These are phyloP conservation scores for Ustilago trichophora DNA, from an alignment of 1,284 basidiomycete species.

Conservation along the genomic window DNA sequence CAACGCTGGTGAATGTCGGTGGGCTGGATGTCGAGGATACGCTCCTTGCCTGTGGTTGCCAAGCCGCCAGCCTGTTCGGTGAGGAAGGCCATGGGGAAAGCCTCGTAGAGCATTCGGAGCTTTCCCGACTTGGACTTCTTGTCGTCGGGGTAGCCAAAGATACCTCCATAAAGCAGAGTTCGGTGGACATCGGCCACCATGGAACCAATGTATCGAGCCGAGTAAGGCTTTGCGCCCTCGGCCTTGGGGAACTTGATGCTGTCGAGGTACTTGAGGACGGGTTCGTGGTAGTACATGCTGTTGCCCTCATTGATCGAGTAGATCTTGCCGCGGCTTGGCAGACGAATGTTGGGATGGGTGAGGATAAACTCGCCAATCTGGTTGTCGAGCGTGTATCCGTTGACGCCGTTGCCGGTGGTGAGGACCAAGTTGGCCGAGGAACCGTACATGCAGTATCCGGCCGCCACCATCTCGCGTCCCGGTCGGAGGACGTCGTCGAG, in stretches of 20 bases:
- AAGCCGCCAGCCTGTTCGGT: slow-evolving; percentile 96
- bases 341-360: slow-evolving; percentile 95
- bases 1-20: slow-evolving; percentile 90
- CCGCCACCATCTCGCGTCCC: slow-evolving; percentile 96
- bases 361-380: slow-evolving; percentile 91
- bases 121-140: slow-evolving; percentile 98
- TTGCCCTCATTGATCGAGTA: slow-evolving; percentile 99
- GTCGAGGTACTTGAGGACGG: slow-evolving; percentile 79
- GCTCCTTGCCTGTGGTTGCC: slow-evolving; percentile 89
- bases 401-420: slow-evolving; percentile 93
- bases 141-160: slow-evolving; percentile 98
- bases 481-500: slow-evolving; percentile 90
- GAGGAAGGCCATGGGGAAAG: slow-evolving; percentile 98
- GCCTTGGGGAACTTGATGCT: slow-evolving; percentile 80
- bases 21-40: slow-evolving; percentile 92
- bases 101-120: slow-evolving; percentile 93
- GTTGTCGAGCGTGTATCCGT: slow-evolving; percentile 97
- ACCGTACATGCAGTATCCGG: slow-evolving; percentile 85
- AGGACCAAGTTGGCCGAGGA: slow-evolving; percentile 97
- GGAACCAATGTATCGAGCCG: slow-evolving; percentile 86
- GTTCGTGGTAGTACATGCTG: slow-evolving; percentile 86
- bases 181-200: slow-evolving; percentile 99
- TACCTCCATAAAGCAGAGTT: slow-evolving; percentile 95
- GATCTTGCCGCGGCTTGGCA: slow-evolving; percentile 94
- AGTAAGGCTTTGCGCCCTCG: slow-evolving; percentile 67